These are phyloP conservation scores for Cryptosporidium parvum DNA, from an alignment of 169 alveolate genomes.

Conservation along the genomic window DNA sequence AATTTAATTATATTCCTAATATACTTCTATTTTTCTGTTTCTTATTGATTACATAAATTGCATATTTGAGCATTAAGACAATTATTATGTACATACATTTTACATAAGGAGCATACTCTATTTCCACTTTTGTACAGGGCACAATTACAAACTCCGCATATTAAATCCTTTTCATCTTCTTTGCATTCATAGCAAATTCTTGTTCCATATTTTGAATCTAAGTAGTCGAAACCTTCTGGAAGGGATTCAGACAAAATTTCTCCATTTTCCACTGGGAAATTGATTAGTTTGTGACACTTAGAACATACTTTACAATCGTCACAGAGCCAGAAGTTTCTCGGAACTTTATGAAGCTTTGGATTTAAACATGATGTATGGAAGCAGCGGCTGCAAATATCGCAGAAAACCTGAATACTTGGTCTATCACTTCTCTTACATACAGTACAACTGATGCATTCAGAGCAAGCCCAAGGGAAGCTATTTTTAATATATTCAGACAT, in stretches of 20 bases:
- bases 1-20: neutral
- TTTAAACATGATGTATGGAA: constrained; percentile 54
- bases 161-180: neutral
- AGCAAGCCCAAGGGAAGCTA: constrained; percentile 47
- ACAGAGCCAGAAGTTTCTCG: constrained; percentile 34
- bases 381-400: constrained; percentile 44
- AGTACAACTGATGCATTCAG: constrained; percentile 24
- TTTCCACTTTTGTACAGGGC: constrained; percentile 5
- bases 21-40: neutral
- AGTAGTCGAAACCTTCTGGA: constrained; percentile 25
- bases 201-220: constrained; percentile 28
- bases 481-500: neutral
- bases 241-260: constrained; percentile 15
- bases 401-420: constrained; percentile 38
- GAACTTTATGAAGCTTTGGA: constrained; percentile 38
- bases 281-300: constrained; percentile 14
- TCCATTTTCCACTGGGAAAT: constrained; percentile 26
- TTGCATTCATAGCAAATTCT: constrained; percentile 49
- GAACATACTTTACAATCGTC: constrained; percentile 58
- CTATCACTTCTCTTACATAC: constrained; percentile 24
- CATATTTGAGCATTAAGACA: constrained; percentile 50
- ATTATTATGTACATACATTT: constrained; percentile 34
- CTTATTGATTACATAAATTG: constrained; percentile 26
- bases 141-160: constrained; percentile 39
- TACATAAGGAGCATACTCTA: constrained; percentile 44